Conservation (phyloP, 2,329 filamentous ascomycete genomes). For the Aureobasidium sp. region DNA sequence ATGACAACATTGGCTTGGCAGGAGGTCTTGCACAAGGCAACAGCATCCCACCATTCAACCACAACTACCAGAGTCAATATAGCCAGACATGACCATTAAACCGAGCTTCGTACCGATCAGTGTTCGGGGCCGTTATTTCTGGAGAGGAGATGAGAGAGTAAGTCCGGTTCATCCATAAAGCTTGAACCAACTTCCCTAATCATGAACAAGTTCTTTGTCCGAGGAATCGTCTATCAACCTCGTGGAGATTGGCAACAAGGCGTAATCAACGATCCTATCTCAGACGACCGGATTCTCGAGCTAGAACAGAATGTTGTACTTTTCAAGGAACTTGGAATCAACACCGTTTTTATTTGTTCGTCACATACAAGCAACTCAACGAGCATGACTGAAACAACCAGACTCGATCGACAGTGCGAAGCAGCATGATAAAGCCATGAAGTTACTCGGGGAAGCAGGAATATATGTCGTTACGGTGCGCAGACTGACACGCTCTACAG, state of each 20-base stretch:
- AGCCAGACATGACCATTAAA: not conserved
- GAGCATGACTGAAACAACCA: not conserved
- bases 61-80: not conserved
- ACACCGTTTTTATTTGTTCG: constrained; percentile 14
- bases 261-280: constrained; percentile 5
- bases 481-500: not conserved
- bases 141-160: not conserved
- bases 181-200: not conserved
- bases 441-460: constrained; percentile 14
- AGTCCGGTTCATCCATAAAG: not conserved
- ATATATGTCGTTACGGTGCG: constrained; percentile 15
- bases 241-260: not conserved
- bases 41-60: not conserved
- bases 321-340: constrained; percentile 14
- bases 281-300: constrained; percentile 8
- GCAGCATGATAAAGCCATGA: constrained; percentile 14
- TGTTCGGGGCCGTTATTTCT: constrained; percentile 1
- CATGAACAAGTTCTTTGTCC: constrained; percentile 12
- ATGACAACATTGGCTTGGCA: not conserved
- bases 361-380: not conserved
- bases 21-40: not conserved
- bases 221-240: constrained; percentile 13
- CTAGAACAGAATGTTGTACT: constrained; percentile 4
- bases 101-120: not conserved
- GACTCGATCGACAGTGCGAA: constrained; percentile 14